Evolutionary conservation across 805 yeast genomes (phyloP), one percentile per base, ranked within the genome.

Genomic region (Lipomyces starkeyi): DNA sequence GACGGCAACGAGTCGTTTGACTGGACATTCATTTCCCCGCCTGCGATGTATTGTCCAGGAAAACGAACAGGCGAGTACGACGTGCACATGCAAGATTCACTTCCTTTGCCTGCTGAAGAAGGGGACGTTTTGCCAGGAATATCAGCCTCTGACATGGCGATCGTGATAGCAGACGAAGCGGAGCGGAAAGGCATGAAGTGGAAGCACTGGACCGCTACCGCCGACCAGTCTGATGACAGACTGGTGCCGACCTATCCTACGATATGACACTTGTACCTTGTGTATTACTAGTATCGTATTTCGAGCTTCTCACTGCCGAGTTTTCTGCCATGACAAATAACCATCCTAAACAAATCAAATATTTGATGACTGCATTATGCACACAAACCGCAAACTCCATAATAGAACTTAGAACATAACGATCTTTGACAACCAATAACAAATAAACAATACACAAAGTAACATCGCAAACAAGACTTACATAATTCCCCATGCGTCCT

Each of bases 401-500:
- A 35, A 37, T 37, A 37, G 43, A 37, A 37, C 32, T 29, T 29
- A 13, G 17, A 37, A 37, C 43, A 13, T 11, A 35, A 37, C 43
- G 6, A 37, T 0, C 5, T n/a, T 43, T 43, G 49, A 43, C 22
- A n/a, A 43, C 49, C 49, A n/a, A 43, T 17, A 17, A 17, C 13
- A 6, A n/a, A 43, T 1, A 3, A 4, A 7, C 13, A n/a, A 17
- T 5, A 43, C 49, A 5, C 22, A 43, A n/a, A 7, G 22, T 27
- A n/a, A 5, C 32, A 29, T 5, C 32, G 32, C 32, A 49, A 49
- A 17, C n/a, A 49, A 49, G 22, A 11, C 20, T 67, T 74, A 84
- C 76, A 81, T 79, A 75, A 95, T 93, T 58, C 87, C 88, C 98
- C 99, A 95, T 34, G 97, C 97, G 80, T 95, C 99, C 82, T 95